Conservation (phyloP, 2,329 filamentous ascomycete genomes). For the Keithomyces neogunnii region DNA sequence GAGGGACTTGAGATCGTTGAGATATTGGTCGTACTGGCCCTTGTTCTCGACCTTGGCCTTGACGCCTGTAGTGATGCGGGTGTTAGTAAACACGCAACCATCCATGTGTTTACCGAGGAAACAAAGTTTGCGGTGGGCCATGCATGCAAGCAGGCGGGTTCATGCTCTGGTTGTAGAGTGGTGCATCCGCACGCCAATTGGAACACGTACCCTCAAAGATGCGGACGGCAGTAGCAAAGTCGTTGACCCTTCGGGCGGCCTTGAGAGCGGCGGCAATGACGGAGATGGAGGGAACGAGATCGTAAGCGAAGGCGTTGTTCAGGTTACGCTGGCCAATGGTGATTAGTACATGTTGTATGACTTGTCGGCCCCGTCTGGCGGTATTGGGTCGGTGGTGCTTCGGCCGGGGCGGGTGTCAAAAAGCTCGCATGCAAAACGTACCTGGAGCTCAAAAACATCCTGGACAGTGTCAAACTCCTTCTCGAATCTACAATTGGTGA, state of each 20-base stretch:
- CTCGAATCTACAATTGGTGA: conserved; percentile 65
- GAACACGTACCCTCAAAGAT: conserved; percentile 82
- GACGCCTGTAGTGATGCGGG: conserved; percentile 54
- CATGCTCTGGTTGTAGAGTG: not conserved
- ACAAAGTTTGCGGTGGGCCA: not conserved
- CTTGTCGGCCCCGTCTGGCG: not conserved
- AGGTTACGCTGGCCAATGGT: conserved; percentile 60
- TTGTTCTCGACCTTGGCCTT: conserved; percentile 99
- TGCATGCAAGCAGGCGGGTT: not conserved
- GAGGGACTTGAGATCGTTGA: conserved; percentile 84
- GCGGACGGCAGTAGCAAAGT: conserved; percentile 95
- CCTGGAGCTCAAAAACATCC: conserved; percentile 99
- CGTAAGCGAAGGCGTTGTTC: conserved; percentile 99
- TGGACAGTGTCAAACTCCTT: conserved; percentile 97
- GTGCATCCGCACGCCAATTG: not conserved
- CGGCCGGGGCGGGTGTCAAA: not conserved
- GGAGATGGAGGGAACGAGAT: conserved; percentile 90
- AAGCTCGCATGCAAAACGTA: conserved; percentile 38
- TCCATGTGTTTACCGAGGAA: not conserved
- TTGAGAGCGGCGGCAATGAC: conserved; percentile 87
- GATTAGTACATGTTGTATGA: conserved; percentile 9
- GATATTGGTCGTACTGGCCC: conserved; percentile 93
- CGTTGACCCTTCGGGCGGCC: conserved; percentile 92
- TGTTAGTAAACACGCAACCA: not conserved
- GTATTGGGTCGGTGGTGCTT: not conserved